Base-by-base conservation (phyloP, 2,329 filamentous ascomycete genomes). In the Arthrobotrys sinensis region DNA sequence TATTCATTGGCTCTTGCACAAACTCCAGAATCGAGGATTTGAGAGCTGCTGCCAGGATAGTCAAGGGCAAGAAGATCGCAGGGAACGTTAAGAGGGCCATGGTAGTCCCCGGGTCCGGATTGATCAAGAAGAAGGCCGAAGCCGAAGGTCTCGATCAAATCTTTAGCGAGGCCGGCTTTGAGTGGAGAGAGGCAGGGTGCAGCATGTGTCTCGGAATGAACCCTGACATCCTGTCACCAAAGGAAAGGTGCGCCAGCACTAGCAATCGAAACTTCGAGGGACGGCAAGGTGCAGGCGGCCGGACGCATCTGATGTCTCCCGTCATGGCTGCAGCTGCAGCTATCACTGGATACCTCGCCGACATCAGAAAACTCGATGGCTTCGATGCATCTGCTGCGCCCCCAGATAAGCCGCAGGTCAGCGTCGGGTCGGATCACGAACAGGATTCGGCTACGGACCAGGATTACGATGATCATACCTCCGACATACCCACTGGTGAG, bases 141-240 rank as follows among this genome's bases (percentile, higher is more conserved):
- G 87, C 89, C 1, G 96, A 98, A 85, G 95, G 95, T 66, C 90
- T 99, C 3, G 93, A 98, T 86, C 93, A 94, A 87, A 92, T 97
- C 83, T 98, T 99, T 85, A 83, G 86, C 7, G 93, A 97, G 79
- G 94, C 96, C 60, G 96, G 96, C 6, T 98, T 98, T 81, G 95
- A 98, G 85, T 98, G 95, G 95, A 90, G 96, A 84, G 96, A 99
- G 86, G 96, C 96, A 81, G 96, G 96, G 62, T 99, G 96, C 89
- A 97, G 93, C 80, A 99, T 99, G 96, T 98, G 96, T 84, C 89
- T 99, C 69, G 96, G 96, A 84, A 99, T 99, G 95, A 99, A 99
- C 87, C 95, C 96, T 0, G 96, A 99, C 84, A 98, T 99, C 80
- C 89, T 98, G 55, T 90, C 94, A 1, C 94, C 96, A 67, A 89